Conservation (phyloP, 2,329 filamentous ascomycete species). For the Cladosporium halotolerans region DNA sequence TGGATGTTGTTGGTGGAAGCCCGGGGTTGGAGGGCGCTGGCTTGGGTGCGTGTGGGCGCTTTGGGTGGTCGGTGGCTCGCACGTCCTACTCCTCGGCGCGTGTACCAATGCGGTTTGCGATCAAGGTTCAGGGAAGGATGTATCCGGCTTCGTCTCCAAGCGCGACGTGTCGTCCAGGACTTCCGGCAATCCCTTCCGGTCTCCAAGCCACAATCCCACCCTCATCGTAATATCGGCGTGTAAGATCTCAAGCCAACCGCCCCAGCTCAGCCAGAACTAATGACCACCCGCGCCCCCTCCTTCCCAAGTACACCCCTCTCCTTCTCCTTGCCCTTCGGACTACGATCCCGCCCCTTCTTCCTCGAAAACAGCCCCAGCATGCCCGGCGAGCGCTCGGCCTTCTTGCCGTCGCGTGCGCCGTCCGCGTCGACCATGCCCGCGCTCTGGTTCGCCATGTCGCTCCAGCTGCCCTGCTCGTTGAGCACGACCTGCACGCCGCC, state of each 20-base stretch:
- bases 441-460: constrained; percentile 78
- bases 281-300: constrained; percentile 68
- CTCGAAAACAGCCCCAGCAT: constrained; percentile 86
- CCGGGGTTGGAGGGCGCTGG: no score
- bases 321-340: constrained; percentile 68
- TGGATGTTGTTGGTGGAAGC: no score
- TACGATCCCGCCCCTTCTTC: constrained; percentile 84
- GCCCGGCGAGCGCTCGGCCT: constrained; percentile 53
- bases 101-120: no score
- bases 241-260: neutral
- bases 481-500: constrained; percentile 88
- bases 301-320: constrained; percentile 88
- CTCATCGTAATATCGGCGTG: neutral
- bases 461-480: constrained; percentile 85
- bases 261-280: constrained; percentile 5
- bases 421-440: constrained; percentile 55
- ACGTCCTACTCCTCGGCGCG: no score
- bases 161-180: neutral
- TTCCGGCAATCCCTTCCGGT: neutral
- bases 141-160: no score
- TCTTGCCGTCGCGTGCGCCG: constrained; percentile 23
- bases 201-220: neutral
- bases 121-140: no score
- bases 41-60: no score
- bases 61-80: no score